phyloP scores from a whole-genome alignment of 2,329 filamentous ascomycete species.

The Aspergillus calidoustus region DNA sequence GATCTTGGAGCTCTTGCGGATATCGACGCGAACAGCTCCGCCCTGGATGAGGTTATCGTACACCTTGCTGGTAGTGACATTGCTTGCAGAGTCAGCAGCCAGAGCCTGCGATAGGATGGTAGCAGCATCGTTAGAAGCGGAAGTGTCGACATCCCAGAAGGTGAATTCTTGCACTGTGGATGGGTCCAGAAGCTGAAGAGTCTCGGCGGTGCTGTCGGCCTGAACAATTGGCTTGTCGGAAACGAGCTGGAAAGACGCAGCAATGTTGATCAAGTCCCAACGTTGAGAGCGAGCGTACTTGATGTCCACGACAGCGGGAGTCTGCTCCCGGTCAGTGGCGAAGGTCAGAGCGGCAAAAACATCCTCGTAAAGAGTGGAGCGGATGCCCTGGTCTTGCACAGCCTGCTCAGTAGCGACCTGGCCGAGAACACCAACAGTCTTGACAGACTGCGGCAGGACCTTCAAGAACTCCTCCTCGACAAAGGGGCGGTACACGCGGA shows the following conservation, averaged over 20 bases:
- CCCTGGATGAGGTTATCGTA: slow-evolving; percentile 71
- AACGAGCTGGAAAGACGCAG: slow-evolving; percentile 52
- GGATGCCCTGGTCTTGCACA: slow-evolving; percentile 74
- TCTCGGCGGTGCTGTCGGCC: slow-evolving; percentile 42
- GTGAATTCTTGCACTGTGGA: slow-evolving; percentile 77
- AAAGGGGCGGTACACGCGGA: slow-evolving; percentile 93
- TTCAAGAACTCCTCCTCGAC: slow-evolving; percentile 92
- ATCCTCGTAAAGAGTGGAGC: slow-evolving; percentile 90
- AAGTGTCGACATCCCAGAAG: slow-evolving; percentile 90
- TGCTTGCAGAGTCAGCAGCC: slow-evolving; percentile 63
- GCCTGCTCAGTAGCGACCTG: slow-evolving; percentile 78
- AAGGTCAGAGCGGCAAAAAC: slow-evolving; percentile 85
- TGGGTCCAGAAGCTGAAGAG: slow-evolving; percentile 59
- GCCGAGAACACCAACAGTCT: slow-evolving; percentile 81
- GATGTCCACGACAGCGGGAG: slow-evolving; percentile 74
- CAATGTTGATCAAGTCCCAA: slow-evolving; percentile 60
- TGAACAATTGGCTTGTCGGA: slow-evolving; percentile 47
- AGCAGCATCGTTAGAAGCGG: slow-evolving; percentile 68
- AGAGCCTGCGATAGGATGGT: slow-evolving; percentile 63
- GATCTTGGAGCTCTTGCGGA: slow-evolving; percentile 80
- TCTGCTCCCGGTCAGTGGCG: slow-evolving; percentile 66
- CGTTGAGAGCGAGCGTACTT: slow-evolving; percentile 81
- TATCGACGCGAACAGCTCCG: slow-evolving; percentile 80
- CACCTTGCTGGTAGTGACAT: slow-evolving; percentile 62
- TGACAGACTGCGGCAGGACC: slow-evolving; percentile 74